Evolutionary conservation across 2,329 filamentous ascomycete genomes (phyloP), one percentile per base, ranked within the genome.

Genomic region (Stagonosporopsis chrysanthemi): DNA sequence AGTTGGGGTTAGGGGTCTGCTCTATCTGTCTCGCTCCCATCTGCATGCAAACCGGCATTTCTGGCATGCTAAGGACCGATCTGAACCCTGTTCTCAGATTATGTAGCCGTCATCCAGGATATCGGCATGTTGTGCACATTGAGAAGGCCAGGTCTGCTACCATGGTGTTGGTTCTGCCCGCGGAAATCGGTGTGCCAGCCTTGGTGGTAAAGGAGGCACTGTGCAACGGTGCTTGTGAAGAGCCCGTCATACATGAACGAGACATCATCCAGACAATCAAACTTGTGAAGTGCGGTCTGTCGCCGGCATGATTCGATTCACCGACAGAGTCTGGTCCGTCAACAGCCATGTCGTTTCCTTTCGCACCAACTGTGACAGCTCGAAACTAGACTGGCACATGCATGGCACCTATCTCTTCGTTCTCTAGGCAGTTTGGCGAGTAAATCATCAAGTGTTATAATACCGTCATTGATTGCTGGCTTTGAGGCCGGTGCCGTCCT

Each of bases 381-480:
- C 35, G 19, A 22, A 17, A 29, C 23, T 47, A 28, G 12, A 28
- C 12, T 48, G 42, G 14, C 29, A 44, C 29, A 39, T 58, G 42
- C 46, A 47, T 45, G 51, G 40, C 42, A 48, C 22, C 29, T 23
- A 31, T 31, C 31, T 23, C 17, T 39, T 31, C 7, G 31, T 35
- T 9, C 38, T 39, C 39, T 40, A 45, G 45, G 7, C 12, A 6
- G 23, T 8, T n/a, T 22, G 23, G 19, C 22, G 38, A 40, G 29
- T 41, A 36, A 46, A 28, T 56, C 22, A 19, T 19, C 22, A 23
- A 12, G 39, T 33, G 9, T 17, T 42, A n/a, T 50, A 22, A 31
- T 43, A 33, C 44, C 44, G 49, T 60, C 57, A 56, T 60, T 22
- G 35, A 53, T 44, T 28, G 29, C 4, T 28, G 40, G n/a, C 42